Percentiles rank a stretch among this genome's conserved stretches.
phyloP scores from a whole-genome alignment of 2,329 filamentous ascomycete species.

The Helminthosporium solani region DNA sequence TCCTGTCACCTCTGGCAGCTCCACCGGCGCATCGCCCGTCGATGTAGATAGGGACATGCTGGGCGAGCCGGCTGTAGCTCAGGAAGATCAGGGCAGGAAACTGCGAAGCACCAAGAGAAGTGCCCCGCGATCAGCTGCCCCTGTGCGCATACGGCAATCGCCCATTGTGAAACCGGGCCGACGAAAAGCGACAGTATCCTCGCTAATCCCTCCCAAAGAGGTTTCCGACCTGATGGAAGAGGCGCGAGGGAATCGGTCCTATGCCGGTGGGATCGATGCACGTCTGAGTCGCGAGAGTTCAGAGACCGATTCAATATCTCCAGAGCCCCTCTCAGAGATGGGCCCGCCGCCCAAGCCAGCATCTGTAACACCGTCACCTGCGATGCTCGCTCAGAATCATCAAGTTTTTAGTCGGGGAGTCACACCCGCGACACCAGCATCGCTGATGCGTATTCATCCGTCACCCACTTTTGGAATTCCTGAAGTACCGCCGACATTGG shows the following conservation, averaged over 20 bases:
- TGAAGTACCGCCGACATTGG: constrained; percentile 46
- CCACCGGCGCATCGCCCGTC: constrained; percentile 52
- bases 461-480: constrained; percentile 34
- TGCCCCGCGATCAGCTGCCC: constrained; percentile 50
- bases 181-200: constrained; percentile 48
- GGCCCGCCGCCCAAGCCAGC: constrained; percentile 64
- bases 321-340: constrained; percentile 53
- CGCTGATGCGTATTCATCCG: constrained; percentile 66
- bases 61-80: constrained; percentile 36
- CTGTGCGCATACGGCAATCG: constrained; percentile 63
- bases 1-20: constrained; percentile 49
- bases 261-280: constrained; percentile 25
- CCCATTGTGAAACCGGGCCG: constrained; percentile 67
- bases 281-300: constrained; percentile 42
- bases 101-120: constrained; percentile 50
- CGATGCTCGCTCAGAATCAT: constrained; percentile 54
- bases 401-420: constrained; percentile 27
- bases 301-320: constrained; percentile 52
- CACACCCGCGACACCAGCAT: constrained; percentile 72
- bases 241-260: constrained; percentile 27
- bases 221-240: constrained; percentile 45
- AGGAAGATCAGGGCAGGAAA: constrained; percentile 47
- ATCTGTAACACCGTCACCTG: constrained; percentile 67
- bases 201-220: constrained; percentile 49
- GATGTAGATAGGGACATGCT: constrained; percentile 49